These are phyloP conservation scores for Tuber melanosporum DNA, from an alignment of 495 filamentous ascomycete genomes.

Conservation along the genomic window DNA sequence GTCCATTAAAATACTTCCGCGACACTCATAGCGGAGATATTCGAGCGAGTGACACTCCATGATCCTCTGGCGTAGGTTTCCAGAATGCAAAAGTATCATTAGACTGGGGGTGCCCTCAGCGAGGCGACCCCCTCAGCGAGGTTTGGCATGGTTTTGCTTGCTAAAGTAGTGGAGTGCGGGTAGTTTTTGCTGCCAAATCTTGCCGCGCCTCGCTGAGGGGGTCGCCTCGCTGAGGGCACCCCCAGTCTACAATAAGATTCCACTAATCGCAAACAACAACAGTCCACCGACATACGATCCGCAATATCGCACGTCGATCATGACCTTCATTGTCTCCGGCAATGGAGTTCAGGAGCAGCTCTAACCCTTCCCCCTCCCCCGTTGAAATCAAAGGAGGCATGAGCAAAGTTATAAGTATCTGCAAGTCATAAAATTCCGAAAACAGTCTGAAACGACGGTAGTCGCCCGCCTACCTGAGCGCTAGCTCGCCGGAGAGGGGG, in stretches of 20 bases:
- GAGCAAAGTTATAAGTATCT: background rate
- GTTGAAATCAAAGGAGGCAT: background rate
- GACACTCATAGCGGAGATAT: background rate
- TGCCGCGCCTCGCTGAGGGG: no score
- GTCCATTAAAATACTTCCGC: background rate
- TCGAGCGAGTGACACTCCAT: background rate
- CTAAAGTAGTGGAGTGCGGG: no score
- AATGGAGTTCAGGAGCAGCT: background rate
- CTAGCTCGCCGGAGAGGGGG: background rate
- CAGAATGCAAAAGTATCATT: background rate
- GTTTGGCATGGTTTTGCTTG: no score
- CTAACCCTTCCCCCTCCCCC: background rate
- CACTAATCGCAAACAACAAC: background rate
- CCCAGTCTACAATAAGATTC: background rate
- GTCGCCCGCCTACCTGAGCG: background rate
- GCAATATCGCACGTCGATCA: background rate
- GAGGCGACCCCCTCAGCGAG: no score
- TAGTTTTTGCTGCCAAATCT: no score
- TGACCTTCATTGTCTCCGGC: background rate
- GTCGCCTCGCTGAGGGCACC: no score
- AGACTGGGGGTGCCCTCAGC: no score
- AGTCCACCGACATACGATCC: background rate
- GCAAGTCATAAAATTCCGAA: background rate
- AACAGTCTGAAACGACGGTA: background rate
- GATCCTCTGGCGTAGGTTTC: background rate